Evolutionary conservation across 2,329 filamentous ascomycete genomes (phyloP).

Genomic region (Exophiala sp.): DNA sequence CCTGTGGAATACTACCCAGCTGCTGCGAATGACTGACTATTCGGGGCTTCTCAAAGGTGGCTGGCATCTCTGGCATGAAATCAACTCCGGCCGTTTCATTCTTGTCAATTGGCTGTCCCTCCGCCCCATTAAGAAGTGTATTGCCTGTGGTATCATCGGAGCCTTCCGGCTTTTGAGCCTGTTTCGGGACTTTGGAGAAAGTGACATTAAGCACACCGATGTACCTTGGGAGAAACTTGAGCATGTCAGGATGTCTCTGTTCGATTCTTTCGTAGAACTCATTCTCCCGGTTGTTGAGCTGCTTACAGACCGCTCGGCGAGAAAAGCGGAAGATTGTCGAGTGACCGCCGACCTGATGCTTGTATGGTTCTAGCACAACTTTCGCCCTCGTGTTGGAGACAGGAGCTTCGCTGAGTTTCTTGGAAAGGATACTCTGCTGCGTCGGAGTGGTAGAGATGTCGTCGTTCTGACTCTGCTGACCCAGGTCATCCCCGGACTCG

Average conservation of each 20-base stretch:
- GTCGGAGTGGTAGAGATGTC: slow-evolving; percentile 48
- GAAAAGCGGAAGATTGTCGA: slow-evolving; percentile 96
- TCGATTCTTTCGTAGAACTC: slow-evolving; percentile 98
- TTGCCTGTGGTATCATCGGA: slow-evolving; percentile 3
- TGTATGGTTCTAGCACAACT: slow-evolving; percentile 93
- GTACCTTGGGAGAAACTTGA: slow-evolving; percentile 85
- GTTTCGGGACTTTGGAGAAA: slow-evolving; percentile 75
- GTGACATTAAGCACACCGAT: slow-evolving; percentile 96
- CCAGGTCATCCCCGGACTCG: slow-evolving; percentile 40
- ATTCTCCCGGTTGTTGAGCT: slow-evolving; percentile 95
- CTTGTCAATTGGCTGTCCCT: neutral
- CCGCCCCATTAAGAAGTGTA: neutral
- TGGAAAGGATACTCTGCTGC: slow-evolving; percentile 33
- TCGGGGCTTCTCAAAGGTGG: slow-evolving; percentile 38
- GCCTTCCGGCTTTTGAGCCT: slow-evolving; percentile 31
- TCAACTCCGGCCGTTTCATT: neutral
- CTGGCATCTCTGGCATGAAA: neutral
- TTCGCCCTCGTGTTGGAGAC: slow-evolving; percentile 63
- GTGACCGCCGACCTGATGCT: slow-evolving; percentile 94
- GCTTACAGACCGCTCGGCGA: slow-evolving; percentile 90
- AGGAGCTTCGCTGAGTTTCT: slow-evolving; percentile 24
- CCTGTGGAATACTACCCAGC: slow-evolving; percentile 70
- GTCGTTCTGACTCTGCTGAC: slow-evolving; percentile 49
- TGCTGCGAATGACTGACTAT: slow-evolving; percentile 71
- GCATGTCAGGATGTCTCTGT: slow-evolving; percentile 76